These are phyloP conservation scores for Trichosanthes truncata DNA, from an alignment of 306 rosid species.

Conservation along the genomic window DNA sequence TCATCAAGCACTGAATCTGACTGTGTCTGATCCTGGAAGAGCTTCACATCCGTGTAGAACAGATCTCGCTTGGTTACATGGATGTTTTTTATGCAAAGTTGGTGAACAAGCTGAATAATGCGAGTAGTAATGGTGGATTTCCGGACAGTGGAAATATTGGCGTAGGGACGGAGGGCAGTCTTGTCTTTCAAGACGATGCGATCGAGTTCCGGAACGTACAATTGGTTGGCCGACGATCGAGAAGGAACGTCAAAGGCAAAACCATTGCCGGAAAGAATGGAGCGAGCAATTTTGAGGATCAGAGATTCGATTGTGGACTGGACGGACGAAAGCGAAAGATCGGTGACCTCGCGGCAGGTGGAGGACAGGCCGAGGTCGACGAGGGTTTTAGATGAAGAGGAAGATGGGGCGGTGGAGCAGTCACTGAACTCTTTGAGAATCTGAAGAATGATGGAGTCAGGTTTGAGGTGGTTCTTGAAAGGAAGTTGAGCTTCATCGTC, in stretches of 20 bases:
- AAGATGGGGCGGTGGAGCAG: constrained; percentile 17
- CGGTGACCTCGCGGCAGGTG: constrained; percentile 69
- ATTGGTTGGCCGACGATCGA: constrained; percentile 74
- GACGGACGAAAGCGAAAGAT: constrained; percentile 59
- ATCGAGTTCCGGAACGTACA: constrained; percentile 76
- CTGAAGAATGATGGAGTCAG: constrained; percentile 28
- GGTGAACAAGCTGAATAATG: constrained; percentile 71
- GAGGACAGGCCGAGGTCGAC: constrained; percentile 60
- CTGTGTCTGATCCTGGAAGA: constrained; percentile 80
- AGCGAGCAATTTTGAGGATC: constrained; percentile 37
- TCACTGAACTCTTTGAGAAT: constrained; percentile 24
- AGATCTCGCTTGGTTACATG: constrained; percentile 95
- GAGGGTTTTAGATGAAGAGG: constrained; percentile 47
- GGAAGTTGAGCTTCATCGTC: constrained; percentile 32
- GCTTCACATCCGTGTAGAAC: constrained; percentile 87
- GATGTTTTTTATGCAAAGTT: constrained; percentile 63
- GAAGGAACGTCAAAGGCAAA: constrained; percentile 83
- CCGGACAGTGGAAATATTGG: constrained; percentile 68
- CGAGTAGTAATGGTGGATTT: constrained; percentile 64
- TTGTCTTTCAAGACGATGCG: constrained; percentile 79
- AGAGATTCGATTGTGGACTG: constrained; percentile 53
- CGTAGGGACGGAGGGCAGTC: constrained; percentile 58
- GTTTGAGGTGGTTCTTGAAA: constrained; percentile 30
- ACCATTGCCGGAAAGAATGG: constrained; percentile 71
- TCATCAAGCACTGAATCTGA: constrained; percentile 83